A percentile compares a stretch with the other conserved stretches of the same genome.
These are phyloP conservation scores for Tripterygium wilfordii DNA, from an alignment of 177 flowering plant genomes.

Conservation along the genomic window DNA sequence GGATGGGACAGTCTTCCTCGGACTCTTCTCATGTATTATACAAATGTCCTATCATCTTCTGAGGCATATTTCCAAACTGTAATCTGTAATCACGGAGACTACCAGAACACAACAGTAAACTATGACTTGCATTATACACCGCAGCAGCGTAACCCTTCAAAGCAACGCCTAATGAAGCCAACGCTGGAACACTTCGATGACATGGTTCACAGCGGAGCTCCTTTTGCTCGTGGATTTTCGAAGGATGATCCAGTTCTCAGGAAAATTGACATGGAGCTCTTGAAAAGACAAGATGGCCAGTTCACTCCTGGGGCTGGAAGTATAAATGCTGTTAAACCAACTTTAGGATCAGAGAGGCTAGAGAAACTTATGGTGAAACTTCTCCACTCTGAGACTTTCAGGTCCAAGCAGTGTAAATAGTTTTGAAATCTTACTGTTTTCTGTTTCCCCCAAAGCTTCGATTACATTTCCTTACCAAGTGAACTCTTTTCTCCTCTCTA, in stretches of 20 bases:
- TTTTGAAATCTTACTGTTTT: constrained; percentile 4
- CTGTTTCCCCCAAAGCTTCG: too few relatives aligned
- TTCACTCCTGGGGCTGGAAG: constrained; percentile 68
- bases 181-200: constrained; percentile 37
- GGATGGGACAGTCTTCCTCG: constrained; percentile 98
- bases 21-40: constrained; percentile 84
- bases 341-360: constrained; percentile 54
- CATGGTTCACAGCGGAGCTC: constrained; percentile 72
- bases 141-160: constrained; percentile 66
- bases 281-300: constrained; percentile 36
- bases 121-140: constrained; percentile 66
- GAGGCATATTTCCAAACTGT: constrained; percentile 90
- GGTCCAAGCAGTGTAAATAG: constrained; percentile 74
- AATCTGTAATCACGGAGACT: constrained; percentile 72
- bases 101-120: constrained; percentile 74
- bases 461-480: too few relatives aligned
- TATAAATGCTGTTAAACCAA: constrained; percentile 51
- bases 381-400: constrained; percentile 65
- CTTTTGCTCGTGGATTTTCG: constrained; percentile 58
- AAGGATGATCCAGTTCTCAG: constrained; percentile 54
- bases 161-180: constrained; percentile 43
- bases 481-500: too few relatives aligned
- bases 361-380: constrained; percentile 59
- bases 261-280: constrained; percentile 52
- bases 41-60: constrained; percentile 63